These are phyloP conservation scores for Eimeria brunetti DNA, from an alignment of 169 alveolate genomes.

Conservation along the genomic window DNA sequence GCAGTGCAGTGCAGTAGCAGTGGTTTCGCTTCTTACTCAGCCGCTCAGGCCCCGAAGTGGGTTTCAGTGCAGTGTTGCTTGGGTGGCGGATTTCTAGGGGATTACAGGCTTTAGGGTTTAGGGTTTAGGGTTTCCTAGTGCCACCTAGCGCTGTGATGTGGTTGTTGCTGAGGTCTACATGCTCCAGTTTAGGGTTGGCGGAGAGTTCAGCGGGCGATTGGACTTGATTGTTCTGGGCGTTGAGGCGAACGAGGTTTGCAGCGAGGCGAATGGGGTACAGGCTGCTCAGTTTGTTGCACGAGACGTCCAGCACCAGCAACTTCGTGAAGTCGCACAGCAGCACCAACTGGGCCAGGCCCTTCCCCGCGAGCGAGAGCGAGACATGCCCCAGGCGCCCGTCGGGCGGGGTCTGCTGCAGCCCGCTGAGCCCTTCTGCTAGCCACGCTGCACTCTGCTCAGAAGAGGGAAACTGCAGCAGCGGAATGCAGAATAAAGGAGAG, in stretches of 20 bases:
- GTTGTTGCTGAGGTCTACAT: slow-evolving; percentile 58
- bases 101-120: background rate
- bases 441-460: slow-evolving; percentile 16
- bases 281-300: slow-evolving; percentile 61
- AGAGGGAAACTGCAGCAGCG: slow-evolving; percentile 11
- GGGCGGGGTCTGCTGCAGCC: slow-evolving; percentile 56
- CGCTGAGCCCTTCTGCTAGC: slow-evolving; percentile 38
- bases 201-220: slow-evolving; percentile 27
- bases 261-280: slow-evolving; percentile 67
- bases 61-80: background rate
- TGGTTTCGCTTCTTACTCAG: background rate
- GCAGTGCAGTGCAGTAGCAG: background rate
- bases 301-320: slow-evolving; percentile 6
- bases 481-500: background rate
- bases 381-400: slow-evolving; percentile 35
- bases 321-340: slow-evolving; percentile 39
- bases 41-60: background rate
- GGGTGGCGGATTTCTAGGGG: background rate
- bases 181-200: slow-evolving; percentile 66
- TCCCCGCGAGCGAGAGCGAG: background rate
- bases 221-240: slow-evolving; percentile 66
- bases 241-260: slow-evolving; percentile 22
- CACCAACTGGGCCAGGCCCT: slow-evolving; percentile 31
- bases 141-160: slow-evolving; percentile 40
- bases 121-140: background rate